A percentile compares a stretch with the other conserved stretches of the same genome.
Conservation (phyloP, 208 protist species). For the Leishmania amazonensis region DNA sequence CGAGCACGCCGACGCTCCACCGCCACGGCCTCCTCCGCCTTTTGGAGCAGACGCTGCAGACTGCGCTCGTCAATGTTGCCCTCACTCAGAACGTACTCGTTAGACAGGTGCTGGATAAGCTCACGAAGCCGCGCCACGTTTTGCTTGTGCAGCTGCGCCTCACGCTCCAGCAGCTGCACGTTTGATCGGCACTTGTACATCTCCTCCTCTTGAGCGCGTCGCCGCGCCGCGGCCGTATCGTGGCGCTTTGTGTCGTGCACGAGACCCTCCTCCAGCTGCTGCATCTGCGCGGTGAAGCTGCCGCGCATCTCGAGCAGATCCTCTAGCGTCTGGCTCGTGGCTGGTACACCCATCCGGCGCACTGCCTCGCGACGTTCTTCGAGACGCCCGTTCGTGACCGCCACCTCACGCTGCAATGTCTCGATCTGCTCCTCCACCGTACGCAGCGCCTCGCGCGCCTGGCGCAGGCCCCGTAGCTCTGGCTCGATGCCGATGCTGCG, state of each 20-base stretch:
- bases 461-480: constrained; percentile 54
- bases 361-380: constrained; percentile 65
- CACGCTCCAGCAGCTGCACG: constrained; percentile 53
- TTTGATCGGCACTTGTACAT: constrained; percentile 36
- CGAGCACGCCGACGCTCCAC: constrained; percentile 10
- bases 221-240: constrained; percentile 25
- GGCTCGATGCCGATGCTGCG: constrained; percentile 59
- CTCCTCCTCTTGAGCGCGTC: constrained; percentile 41
- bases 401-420: constrained; percentile 53
- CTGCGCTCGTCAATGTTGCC: constrained; percentile 53
- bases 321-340: constrained; percentile 43
- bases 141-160: constrained; percentile 50
- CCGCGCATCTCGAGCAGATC: constrained; percentile 46
- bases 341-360: constrained; percentile 28
- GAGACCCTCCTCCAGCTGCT: constrained; percentile 34
- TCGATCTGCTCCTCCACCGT: constrained; percentile 62
- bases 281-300: constrained; percentile 40
- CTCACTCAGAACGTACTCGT: constrained; percentile 41
- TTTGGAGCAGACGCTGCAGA: constrained; percentile 30
- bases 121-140: constrained; percentile 39
- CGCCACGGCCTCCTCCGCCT: constrained; percentile 29
- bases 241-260: constrained; percentile 36
- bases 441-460: constrained; percentile 48
- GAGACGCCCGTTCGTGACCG: constrained; percentile 62
- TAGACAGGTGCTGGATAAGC: constrained; percentile 27